Conservation (phyloP, 768 basidiomycete species). For the Suillus bovinus region DNA sequence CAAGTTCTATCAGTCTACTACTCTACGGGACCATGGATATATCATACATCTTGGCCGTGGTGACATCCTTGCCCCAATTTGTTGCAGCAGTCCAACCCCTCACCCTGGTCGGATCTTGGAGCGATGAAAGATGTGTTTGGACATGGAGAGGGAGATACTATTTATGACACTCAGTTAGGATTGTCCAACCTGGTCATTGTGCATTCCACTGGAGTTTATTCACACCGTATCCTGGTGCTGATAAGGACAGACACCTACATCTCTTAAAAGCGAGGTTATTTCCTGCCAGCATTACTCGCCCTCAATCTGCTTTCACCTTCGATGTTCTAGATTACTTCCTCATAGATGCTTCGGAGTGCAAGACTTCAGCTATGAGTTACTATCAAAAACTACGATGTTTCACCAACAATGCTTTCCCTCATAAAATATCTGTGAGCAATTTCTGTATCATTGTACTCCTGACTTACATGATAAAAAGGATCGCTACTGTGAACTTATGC, state of each 20-base stretch:
- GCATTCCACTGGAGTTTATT: constrained; percentile 9
- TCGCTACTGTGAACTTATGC: constrained; percentile 6
- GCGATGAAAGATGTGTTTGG: not conserved
- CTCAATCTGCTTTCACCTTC: constrained; percentile 23
- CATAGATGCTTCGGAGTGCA: constrained; percentile 21
- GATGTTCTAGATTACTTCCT: constrained; percentile 19
- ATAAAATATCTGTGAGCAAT: not conserved
- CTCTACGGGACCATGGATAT: constrained; percentile 21
- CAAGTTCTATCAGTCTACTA: constrained; percentile 13
- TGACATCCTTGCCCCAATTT: too few relatives aligned
- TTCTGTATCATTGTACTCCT: not conserved
- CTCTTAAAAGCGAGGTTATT: constrained; percentile 15
- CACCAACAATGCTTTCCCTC: constrained; percentile 1
- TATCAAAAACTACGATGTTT: not conserved
- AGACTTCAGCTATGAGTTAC: constrained; percentile 6
- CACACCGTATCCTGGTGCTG: constrained; percentile 6
- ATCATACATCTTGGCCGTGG: constrained; percentile 23
- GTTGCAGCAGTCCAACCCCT: too few relatives aligned
- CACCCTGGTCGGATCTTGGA: too few relatives aligned
- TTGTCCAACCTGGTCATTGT: constrained; percentile 5
- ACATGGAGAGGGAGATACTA: not conserved
- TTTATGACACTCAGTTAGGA: not conserved
- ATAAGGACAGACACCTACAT: constrained; percentile 8
- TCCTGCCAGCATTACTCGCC: constrained; percentile 14
- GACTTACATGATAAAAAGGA: constrained; percentile 3